Percentiles rank a stretch among this genome's conserved stretches.
Evolutionary conservation across 2,329 filamentous ascomycete species (phyloP).

Genomic region (Ophiosphaerella herpotricha): DNA sequence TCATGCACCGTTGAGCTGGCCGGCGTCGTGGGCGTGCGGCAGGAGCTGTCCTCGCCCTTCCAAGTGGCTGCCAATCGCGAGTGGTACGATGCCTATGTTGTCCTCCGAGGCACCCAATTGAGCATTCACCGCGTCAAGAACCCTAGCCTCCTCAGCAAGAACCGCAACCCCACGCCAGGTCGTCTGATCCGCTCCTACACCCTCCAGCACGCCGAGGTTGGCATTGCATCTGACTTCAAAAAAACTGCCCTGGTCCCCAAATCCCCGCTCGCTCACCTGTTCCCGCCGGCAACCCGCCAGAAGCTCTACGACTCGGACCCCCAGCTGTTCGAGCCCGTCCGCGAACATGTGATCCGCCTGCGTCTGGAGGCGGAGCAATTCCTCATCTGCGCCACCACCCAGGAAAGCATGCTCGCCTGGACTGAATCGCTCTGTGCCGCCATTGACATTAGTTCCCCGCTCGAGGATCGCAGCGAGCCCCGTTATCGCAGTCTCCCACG

Average conservation of each 20-base stretch:
- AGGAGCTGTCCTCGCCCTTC: conserved; percentile 68
- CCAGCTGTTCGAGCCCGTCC: conserved; percentile 50
- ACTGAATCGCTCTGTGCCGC: conserved; percentile 70
- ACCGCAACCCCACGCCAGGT: conserved; percentile 59
- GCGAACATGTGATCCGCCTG: conserved; percentile 69
- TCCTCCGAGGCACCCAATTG: conserved; percentile 70
- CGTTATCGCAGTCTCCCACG: conserved; percentile 54
- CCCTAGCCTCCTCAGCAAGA: conserved; percentile 50
- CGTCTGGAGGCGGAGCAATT: conserved; percentile 76
- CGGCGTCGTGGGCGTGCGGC: conserved; percentile 58
- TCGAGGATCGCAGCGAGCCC: conserved; percentile 66
- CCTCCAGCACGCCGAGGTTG: conserved; percentile 74
- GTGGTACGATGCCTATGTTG: conserved; percentile 67
- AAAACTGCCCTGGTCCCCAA: conserved; percentile 57
- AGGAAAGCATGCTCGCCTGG: conserved; percentile 71
- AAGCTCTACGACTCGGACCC: conserved; percentile 53
- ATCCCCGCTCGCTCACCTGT: conserved; percentile 51
- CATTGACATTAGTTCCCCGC: conserved; percentile 70
- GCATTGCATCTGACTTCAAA: conserved; percentile 72
- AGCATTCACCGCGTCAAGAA: conserved; percentile 68
- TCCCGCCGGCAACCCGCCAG: conserved; percentile 47
- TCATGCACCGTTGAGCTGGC: conserved; percentile 41
- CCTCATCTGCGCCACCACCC: conserved; percentile 67
- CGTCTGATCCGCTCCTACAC: conserved; percentile 70
- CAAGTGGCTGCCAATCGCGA: conserved; percentile 65